A percentile compares a stretch with the other conserved stretches of the same genome.
Conservation (phyloP, 2,329 filamentous ascomycete genomes). For the Thelonectria olida region DNA sequence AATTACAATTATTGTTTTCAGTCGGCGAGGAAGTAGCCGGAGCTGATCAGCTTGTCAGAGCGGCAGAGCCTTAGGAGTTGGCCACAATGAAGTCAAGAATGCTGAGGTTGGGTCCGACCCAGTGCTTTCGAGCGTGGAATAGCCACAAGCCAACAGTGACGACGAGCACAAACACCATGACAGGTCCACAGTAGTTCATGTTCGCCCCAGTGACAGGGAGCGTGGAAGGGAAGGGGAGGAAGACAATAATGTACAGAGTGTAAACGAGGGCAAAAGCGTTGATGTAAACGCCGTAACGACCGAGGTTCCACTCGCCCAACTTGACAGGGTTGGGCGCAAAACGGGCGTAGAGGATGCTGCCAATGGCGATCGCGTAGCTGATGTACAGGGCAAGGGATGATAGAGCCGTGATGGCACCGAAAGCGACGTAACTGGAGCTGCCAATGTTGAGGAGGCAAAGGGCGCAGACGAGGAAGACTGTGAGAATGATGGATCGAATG, state of each 20-base stretch:
- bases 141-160: constrained; percentile 33
- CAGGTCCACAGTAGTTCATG: constrained; percentile 39
- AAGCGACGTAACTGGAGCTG: constrained; percentile 37
- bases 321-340: constrained; percentile 22
- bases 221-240: constrained; percentile 37
- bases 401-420: constrained; percentile 35
- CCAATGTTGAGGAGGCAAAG: constrained; percentile 39
- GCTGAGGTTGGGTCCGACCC: constrained; percentile 33
- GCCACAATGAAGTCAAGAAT: constrained; percentile 38
- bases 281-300: constrained; percentile 25
- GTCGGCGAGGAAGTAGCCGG: no score
- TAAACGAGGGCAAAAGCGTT: constrained; percentile 36
- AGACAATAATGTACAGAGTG: constrained; percentile 36
- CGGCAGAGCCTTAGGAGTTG: constrained; percentile 15
- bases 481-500: constrained; percentile 33
- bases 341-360: constrained; percentile 35
- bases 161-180: constrained; percentile 33
- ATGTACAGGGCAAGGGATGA: constrained; percentile 37
- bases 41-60: background rate
- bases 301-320: constrained; percentile 38
- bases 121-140: constrained; percentile 31
- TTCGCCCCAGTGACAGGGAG: constrained; percentile 32
- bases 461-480: constrained; percentile 37
- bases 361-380: constrained; percentile 38
- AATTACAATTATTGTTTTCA: no score